Percentiles rank a stretch among this genome's conserved stretches.
Evolutionary conservation across 2,329 filamentous ascomycete species (phyloP).

Genomic region (Neodidymelliopsis sp.): DNA sequence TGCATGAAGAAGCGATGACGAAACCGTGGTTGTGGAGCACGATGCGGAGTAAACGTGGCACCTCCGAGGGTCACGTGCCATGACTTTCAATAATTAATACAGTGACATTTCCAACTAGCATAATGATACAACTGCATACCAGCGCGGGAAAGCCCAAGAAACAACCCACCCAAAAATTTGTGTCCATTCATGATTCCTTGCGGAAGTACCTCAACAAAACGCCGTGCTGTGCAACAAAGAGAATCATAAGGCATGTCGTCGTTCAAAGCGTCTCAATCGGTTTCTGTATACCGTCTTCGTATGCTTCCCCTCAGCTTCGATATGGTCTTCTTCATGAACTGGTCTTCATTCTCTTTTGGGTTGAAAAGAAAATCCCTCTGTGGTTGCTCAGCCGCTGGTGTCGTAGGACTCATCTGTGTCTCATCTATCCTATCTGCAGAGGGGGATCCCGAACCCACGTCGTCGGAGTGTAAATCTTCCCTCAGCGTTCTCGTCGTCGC

Average conservation of each 20-base stretch:
- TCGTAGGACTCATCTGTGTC: slow-evolving; percentile 7
- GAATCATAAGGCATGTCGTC: slow-evolving; percentile 8
- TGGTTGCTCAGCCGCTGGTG: slow-evolving; percentile 15
- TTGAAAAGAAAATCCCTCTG: slow-evolving; percentile 40
- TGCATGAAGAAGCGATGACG: slow-evolving; percentile 10
- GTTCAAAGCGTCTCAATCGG: background rate
- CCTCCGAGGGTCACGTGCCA: slow-evolving; percentile 17
- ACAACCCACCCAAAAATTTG: background rate
- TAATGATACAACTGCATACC: slow-evolving; percentile 6
- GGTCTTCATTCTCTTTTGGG: slow-evolving; percentile 33
- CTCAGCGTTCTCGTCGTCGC: slow-evolving; percentile 14
- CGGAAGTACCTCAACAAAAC: slow-evolving; percentile 2
- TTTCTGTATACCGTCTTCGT: slow-evolving; percentile 4
- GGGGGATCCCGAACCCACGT: slow-evolving; percentile 8
- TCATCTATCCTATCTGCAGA: slow-evolving; percentile 13
- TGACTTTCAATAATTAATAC: background rate
- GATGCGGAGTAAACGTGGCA: slow-evolving; percentile 20
- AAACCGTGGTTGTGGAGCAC: slow-evolving; percentile 4
- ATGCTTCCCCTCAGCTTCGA: slow-evolving; percentile 14
- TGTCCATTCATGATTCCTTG: background rate
- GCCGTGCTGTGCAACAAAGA: slow-evolving; percentile 6
- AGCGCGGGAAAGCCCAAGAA: slow-evolving; percentile 1
- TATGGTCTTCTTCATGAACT: slow-evolving; percentile 34
- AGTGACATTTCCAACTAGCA: background rate
- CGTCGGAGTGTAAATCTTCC: slow-evolving; percentile 5